Conservation (phyloP, 2,329 filamentous ascomycete species). For the Periglandula ipomoeae region DNA sequence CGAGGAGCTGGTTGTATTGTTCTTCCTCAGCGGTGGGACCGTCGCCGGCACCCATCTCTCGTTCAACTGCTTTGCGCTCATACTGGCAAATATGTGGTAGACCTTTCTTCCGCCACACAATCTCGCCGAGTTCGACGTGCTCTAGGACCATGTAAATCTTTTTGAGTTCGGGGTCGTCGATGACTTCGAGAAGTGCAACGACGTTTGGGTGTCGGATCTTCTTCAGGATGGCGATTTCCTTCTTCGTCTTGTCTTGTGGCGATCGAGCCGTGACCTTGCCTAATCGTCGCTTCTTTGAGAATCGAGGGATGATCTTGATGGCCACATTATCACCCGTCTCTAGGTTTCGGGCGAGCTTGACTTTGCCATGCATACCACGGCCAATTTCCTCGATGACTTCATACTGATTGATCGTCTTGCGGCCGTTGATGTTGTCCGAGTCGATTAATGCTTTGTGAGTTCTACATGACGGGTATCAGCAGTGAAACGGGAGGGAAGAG, state of each 20-base stretch:
- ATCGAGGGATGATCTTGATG: conserved; percentile 97
- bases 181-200: conserved; percentile 89
- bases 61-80: conserved; percentile 73
- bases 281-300: conserved; percentile 86
- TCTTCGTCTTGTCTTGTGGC: conserved; percentile 74
- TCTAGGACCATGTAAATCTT: conserved; percentile 99
- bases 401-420: conserved; percentile 96
- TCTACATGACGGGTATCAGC: conserved; percentile 28
- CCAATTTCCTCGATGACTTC: conserved; percentile 95
- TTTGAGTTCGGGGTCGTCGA: conserved; percentile 90
- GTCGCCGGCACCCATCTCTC: conserved; percentile 55
- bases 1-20: conserved; percentile 48
- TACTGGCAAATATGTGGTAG: conserved; percentile 72
- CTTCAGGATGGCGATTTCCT: conserved; percentile 95
- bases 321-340: conserved; percentile 72
- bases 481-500: background rate
- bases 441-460: conserved; percentile 90
- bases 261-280: conserved; percentile 64
- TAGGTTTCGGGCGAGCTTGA: conserved; percentile 83
- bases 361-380: conserved; percentile 92
- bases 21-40: conserved; percentile 51
- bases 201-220: conserved; percentile 98
- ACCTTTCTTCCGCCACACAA: conserved; percentile 87
- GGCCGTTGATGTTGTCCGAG: conserved; percentile 77
- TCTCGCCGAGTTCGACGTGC: conserved; percentile 88